Conservation (phyloP, 1,284 basidiomycete genomes). For the Sporisorium graminicola region DNA sequence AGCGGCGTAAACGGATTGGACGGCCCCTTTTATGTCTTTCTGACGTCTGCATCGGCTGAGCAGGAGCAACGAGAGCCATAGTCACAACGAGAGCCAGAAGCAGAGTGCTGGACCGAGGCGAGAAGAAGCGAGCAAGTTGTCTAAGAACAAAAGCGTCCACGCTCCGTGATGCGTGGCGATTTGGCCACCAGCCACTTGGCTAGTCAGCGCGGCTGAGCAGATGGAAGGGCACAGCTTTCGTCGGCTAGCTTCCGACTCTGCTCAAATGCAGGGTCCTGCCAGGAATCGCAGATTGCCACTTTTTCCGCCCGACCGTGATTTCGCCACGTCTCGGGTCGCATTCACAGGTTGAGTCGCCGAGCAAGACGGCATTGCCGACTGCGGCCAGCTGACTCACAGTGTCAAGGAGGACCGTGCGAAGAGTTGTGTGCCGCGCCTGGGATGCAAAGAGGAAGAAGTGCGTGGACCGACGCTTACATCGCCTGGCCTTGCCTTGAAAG, state of each 20-base stretch:
- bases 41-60: not conserved
- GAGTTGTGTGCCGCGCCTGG: not conserved
- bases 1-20: not conserved
- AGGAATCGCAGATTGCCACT: not conserved
- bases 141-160: no score
- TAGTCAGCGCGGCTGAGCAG: conserved; percentile 5
- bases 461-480: not conserved
- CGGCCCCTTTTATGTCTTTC: not conserved
- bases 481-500: not conserved
- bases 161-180: conserved; percentile 21
- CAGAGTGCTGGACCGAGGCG: not conserved
- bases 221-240: not conserved
- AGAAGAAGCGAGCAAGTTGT: not conserved
- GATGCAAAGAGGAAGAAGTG: not conserved
- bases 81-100: not conserved
- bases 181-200: not conserved
- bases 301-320: not conserved
- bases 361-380: not conserved
- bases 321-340: not conserved
- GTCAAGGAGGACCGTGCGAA: not conserved
- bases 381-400: conserved; percentile 1
- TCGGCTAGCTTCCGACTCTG: conserved; percentile 8
- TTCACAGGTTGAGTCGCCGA: not conserved
- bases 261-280: conserved; percentile 4
- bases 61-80: not conserved